Evolutionary conservation across 768 basidiomycete genomes (phyloP).

Genomic region (Russula virescens): DNA sequence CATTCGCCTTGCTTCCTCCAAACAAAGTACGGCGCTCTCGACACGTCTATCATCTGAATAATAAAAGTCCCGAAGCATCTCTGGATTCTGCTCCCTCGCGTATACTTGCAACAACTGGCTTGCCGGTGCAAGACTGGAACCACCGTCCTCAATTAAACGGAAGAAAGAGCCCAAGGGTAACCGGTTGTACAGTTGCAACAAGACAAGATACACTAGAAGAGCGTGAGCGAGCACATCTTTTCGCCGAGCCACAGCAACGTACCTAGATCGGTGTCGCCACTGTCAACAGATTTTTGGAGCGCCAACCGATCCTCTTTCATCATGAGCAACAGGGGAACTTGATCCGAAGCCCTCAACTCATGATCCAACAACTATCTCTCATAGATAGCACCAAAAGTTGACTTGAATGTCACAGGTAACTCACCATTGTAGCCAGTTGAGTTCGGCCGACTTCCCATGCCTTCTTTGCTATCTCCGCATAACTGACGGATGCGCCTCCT

Average conservation of each 20-base stretch:
- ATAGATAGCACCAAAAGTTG: background rate
- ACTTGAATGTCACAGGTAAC: background rate
- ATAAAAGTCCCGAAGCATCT: conserved; percentile 93
- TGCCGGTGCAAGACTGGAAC: conserved; percentile 65
- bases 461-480: conserved; percentile 89
- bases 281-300: conserved; percentile 83
- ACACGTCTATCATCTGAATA: conserved; percentile 95
- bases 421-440: conserved; percentile 78
- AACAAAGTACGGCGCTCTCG: conserved; percentile 83
- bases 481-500: conserved; percentile 75
- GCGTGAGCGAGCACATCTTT: background rate
- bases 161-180: conserved; percentile 90
- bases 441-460: conserved; percentile 88
- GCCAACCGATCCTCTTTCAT: conserved; percentile 96
- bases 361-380: conserved; percentile 73
- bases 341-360: conserved; percentile 82
- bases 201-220: conserved; percentile 79
- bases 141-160: conserved; percentile 88
- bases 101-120: conserved; percentile 82
- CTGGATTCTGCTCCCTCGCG: conserved; percentile 82
- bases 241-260: conserved; percentile 20
- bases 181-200: conserved; percentile 79
- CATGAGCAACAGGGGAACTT: conserved; percentile 83
- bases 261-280: conserved; percentile 95
- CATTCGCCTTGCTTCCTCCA: conserved; percentile 74